Evolutionary conservation across 192 early-diverging fungal species (phyloP), one percentile per base, ranked within the genome.

Genomic region (Dimargaris cristalligena): DNA sequence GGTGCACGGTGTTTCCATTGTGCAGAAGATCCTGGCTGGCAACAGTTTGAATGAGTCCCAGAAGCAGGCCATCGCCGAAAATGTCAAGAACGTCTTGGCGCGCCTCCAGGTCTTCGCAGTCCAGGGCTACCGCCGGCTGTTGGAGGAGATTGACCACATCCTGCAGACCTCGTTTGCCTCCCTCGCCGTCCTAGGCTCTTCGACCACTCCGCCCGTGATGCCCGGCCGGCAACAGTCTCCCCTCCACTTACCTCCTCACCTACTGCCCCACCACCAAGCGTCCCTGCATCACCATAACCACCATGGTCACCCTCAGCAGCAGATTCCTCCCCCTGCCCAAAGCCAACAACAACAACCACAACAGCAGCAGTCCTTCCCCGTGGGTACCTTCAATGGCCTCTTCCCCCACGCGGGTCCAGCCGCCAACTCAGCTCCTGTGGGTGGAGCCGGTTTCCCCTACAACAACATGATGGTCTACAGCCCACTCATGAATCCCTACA

Each of bases 1-100:
- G 63, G 79, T 82, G 4, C 85, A 91, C 64, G 95, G 95, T 25
- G 84, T 94, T 0, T 74, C 83, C 30, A 65, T 94, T 25, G 73
- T 96, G 20, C 88, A 94, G 66, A 91, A 90, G 69, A 84, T 98
- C 28, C 78, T 98, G 25, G 76, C 85, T 16, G 82, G 87, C 34
- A 80, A 73, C 25, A 83, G 86, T 45, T 80, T 92, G 14, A 84
- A 86, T 59, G 70, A 79, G 10, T 74, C 81, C 3, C 91, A 96
- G 62, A 83, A 85, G 62, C 76, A 76, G 9, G 73, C 77, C 1
- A 67, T 94, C 44, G 90, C 86, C 20, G 90, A 92, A 47, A 69
- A 78, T 33, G 79, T 85, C 45, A 81, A 83, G 46, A 64, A 63
- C 0, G 73, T 78, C 6, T 52, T 89, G 11, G 61, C 73, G 1